These are phyloP conservation scores for Dentipellis fragilis DNA, from an alignment of 768 basidiomycete species.

Conservation along the genomic window DNA sequence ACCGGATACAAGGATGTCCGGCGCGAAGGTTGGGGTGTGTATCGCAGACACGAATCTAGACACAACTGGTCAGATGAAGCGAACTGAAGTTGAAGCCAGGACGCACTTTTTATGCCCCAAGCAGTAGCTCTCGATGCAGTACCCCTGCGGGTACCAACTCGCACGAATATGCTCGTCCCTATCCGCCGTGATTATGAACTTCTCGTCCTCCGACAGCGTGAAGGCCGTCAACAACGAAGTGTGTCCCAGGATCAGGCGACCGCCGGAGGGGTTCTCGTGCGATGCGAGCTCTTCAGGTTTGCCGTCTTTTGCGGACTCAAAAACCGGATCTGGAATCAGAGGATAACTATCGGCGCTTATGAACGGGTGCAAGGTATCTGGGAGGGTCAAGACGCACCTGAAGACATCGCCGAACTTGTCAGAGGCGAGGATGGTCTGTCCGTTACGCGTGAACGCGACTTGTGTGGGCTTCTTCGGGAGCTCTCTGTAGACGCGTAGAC, in stretches of 20 bases:
- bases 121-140: conserved; percentile 78
- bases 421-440: conserved; percentile 62
- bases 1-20: conserved; percentile 60
- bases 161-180: conserved; percentile 93
- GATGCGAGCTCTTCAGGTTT: conserved; percentile 30
- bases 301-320: conserved; percentile 6
- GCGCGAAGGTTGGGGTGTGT: conserved; percentile 46
- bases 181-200: conserved; percentile 80
- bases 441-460: conserved; percentile 51
- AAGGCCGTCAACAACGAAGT: conserved; percentile 75
- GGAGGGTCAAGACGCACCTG: conserved; percentile 31
- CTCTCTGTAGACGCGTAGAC: conserved; percentile 36
- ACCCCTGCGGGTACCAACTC: conserved; percentile 82
- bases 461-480: conserved; percentile 77
- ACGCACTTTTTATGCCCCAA: conserved; percentile 75
- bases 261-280: conserved; percentile 62
- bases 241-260: conserved; percentile 75
- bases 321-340: conserved; percentile 25
- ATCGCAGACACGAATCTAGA: conserved; percentile 76
- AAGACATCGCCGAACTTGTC: conserved; percentile 97
- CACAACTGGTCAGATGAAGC: neutral
- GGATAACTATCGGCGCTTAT: conserved; percentile 40
- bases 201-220: conserved; percentile 55
- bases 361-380: neutral
- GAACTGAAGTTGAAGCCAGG: neutral